Evolutionary conservation across 2,329 filamentous ascomycete species (phyloP).

Genomic region (Fusarium pininemorale): DNA sequence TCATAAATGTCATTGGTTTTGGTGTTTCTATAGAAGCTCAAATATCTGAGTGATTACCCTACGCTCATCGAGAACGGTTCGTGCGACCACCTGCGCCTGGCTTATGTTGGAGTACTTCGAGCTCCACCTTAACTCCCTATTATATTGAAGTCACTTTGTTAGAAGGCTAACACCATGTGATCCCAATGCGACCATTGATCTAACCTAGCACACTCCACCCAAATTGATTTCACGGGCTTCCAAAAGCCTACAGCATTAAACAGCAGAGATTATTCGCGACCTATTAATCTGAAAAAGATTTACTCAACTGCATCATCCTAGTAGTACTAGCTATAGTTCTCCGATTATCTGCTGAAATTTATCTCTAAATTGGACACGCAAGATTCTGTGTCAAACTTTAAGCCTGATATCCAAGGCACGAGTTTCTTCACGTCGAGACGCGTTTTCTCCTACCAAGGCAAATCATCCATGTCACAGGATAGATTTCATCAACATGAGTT

Average conservation of each 20-base stretch:
- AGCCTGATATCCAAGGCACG: not conserved
- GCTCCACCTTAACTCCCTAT: rapidly evolving
- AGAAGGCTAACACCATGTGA: not conserved
- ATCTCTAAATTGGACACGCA: rapidly evolving
- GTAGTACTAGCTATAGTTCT: not conserved
- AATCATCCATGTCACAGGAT: rapidly evolving
- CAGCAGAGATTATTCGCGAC: not conserved
- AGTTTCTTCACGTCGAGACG: not conserved
- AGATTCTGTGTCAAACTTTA: not conserved
- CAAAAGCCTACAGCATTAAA: too few species aligned
- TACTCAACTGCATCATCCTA: too few species aligned
- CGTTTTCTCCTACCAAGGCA: not conserved
- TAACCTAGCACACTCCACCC: not conserved
- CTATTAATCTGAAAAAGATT: rapidly evolving
- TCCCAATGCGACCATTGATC: not conserved
- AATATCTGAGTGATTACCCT: not conserved
- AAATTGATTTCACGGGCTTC: too few species aligned
- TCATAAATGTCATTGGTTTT: not conserved
- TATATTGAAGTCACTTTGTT: not conserved
- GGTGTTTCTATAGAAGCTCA: too few species aligned
- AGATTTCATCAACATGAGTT: not conserved
- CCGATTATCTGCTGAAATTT: too few species aligned
- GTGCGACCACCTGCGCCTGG: rapidly evolving
- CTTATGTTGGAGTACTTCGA: not conserved
- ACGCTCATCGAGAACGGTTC: too few species aligned